A percentile compares a stretch with the other conserved stretches of the same genome.
phyloP scores from a whole-genome alignment of 371 early-diverging fungal genomes.

The Mucor racemosus region DNA sequence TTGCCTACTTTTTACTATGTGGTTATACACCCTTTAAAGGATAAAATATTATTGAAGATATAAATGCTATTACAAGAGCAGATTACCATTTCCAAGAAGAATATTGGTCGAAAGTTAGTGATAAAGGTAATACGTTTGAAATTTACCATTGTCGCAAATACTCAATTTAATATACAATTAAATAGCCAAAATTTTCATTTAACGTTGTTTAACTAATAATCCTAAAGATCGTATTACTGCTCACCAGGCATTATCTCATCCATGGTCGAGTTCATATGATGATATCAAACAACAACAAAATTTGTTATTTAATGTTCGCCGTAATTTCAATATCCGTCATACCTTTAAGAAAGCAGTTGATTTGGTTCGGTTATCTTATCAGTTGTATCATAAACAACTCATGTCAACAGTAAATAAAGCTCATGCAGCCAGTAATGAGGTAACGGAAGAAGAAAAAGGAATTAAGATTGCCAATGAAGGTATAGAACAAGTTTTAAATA shows the following conservation, averaged over 20 bases:
- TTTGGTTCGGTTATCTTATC: conserved; percentile 51
- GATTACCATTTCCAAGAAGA: conserved; percentile 78
- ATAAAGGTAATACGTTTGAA: conserved; percentile 37
- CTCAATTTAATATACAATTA: neutral
- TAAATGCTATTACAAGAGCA: conserved; percentile 71
- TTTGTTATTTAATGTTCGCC: conserved; percentile 72
- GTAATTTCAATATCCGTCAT: conserved; percentile 80
- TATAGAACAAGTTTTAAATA: conserved; percentile 21
- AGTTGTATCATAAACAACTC: conserved; percentile 41
- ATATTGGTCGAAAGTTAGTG: conserved; percentile 70
- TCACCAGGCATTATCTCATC: conserved; percentile 61
- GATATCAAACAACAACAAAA: conserved; percentile 36
- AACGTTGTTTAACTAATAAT: conserved; percentile 45
- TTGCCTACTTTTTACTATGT: conserved; percentile 86
- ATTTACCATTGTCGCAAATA: too few relatives aligned
- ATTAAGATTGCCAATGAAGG: conserved; percentile 21
- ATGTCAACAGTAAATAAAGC: conserved; percentile 23
- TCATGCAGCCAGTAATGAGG: neutral
- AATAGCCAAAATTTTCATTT: conserved; percentile 83
- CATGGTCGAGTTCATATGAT: conserved; percentile 51
- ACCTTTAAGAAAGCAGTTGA: conserved; percentile 74
- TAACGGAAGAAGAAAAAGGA: neutral
- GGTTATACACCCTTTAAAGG: conserved; percentile 92
- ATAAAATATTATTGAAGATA: conserved; percentile 60
- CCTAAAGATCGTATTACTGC: conserved; percentile 61